Percentiles rank a stretch among this genome's conserved stretches.
Evolutionary conservation across 345 rosid genomes (phyloP).

Genomic region (Populus nigra): DNA sequence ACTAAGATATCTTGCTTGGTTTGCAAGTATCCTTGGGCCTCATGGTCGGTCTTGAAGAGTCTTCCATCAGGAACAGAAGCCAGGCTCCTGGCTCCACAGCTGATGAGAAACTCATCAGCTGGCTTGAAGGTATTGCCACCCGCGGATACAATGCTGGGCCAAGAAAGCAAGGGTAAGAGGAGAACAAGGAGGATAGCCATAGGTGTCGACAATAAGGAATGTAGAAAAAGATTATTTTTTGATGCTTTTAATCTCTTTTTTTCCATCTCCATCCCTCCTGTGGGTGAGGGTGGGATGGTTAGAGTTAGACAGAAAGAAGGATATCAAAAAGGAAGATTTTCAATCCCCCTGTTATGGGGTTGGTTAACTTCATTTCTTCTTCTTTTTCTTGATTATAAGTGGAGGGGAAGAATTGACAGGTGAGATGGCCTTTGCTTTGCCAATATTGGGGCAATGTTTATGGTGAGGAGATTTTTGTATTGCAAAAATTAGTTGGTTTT

Average conservation of each 20-base stretch:
- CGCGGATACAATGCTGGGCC: constrained; percentile 1
- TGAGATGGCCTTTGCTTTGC: constrained; percentile 4
- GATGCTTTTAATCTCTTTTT: constrained; percentile 6
- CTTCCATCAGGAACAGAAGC: constrained; percentile 57
- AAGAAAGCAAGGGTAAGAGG: constrained; percentile 12
- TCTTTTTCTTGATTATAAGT: constrained; percentile 8
- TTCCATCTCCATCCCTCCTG: constrained; percentile 63
- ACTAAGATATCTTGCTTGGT: constrained; percentile 47
- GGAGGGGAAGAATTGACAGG: constrained; percentile 20
- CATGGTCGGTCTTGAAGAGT: constrained; percentile 58
- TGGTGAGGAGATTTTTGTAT: background rate
- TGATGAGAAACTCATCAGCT: constrained; percentile 53
- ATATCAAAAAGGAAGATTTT: background rate
- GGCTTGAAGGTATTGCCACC: constrained; percentile 32
- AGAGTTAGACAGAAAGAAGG: constrained; percentile 2
- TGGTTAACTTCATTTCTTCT: background rate
- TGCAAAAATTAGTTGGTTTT: background rate
- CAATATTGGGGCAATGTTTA: constrained; percentile 4
- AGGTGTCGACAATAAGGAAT: constrained; percentile 22
- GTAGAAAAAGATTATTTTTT: constrained; percentile 25
- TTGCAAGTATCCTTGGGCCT: constrained; percentile 39
- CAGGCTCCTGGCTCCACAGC: constrained; percentile 50
- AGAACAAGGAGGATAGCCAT: constrained; percentile 56
- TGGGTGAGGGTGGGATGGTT: constrained; percentile 23
- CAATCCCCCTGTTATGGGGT: constrained; percentile 11